Conservation (phyloP, 805 yeast genomes). For the Zygoascus tannicola region DNA sequence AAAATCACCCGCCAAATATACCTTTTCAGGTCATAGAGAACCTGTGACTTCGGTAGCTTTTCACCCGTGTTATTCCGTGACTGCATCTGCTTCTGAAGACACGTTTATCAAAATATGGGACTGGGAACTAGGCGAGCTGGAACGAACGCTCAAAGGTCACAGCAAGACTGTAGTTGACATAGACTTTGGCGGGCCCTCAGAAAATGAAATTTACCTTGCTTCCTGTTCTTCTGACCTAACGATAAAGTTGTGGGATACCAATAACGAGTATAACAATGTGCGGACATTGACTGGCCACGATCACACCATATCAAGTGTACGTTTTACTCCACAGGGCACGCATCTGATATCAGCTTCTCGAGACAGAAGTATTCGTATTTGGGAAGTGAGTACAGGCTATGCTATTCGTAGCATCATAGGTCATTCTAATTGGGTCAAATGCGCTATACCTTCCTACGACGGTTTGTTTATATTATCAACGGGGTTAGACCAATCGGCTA, state of each 20-base stretch:
- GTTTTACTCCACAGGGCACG: slow-evolving; percentile 41
- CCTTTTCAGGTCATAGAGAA: slow-evolving; percentile 46
- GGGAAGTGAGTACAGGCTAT: slow-evolving; percentile 62
- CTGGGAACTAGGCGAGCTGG: slow-evolving; percentile 51
- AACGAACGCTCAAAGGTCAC: slow-evolving; percentile 62
- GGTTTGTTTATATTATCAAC: slow-evolving; percentile 61
- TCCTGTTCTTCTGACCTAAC: slow-evolving; percentile 42
- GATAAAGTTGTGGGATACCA: slow-evolving; percentile 65
- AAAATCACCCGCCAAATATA: slow-evolving; percentile 31
- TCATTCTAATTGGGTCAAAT: slow-evolving; percentile 84
- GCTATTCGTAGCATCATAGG: slow-evolving; percentile 58
- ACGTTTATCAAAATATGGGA: slow-evolving; percentile 73
- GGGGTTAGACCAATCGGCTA: slow-evolving; percentile 66
- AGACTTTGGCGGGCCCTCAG: slow-evolving; percentile 41
- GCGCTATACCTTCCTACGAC: slow-evolving; percentile 28
- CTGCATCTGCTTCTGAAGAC: slow-evolving; percentile 60
- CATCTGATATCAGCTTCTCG: slow-evolving; percentile 68
- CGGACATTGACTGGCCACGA: slow-evolving; percentile 77
- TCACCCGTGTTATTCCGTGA: slow-evolving; percentile 64
- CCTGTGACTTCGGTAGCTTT: slow-evolving; percentile 54
- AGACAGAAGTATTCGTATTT: slow-evolving; percentile 77
- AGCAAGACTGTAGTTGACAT: slow-evolving; percentile 56
- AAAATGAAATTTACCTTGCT: slow-evolving; percentile 28
- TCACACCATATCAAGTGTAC: slow-evolving; percentile 64
- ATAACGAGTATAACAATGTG: slow-evolving; percentile 39